Base-by-base conservation (phyloP, 805 yeast genomes). In the Cyberlindnera samutprakarnensis region DNA sequence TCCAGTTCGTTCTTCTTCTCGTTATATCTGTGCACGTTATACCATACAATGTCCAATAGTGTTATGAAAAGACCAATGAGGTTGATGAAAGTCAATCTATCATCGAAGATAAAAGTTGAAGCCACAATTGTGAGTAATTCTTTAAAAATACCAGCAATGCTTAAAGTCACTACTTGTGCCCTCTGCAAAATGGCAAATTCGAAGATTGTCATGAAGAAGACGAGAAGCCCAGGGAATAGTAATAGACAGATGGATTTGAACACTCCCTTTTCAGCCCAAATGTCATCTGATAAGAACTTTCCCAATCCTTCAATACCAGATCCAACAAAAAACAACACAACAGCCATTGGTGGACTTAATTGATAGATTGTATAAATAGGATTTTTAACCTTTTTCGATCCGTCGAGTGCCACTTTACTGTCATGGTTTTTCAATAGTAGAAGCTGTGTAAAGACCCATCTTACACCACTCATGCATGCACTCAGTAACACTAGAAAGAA, bases 391-490 rank as follows among this genome's bases (percentile, higher is more conserved):
- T 44, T 38, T 15, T 27, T 30, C 12, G 20, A n/a, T 12, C 23
- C 11, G 3, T 21, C 27, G n/a, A 19, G 15, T 23, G 36, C 28
- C 32, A 17, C 13, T 17, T 34, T 23, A 14, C 31, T 33, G 11
- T 34, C 24, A 78, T 74, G 65, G 42, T 75, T 76, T 27, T 62
- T 67, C 43, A 71, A 79, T 30, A 92, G 61, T 22, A 90, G 66
- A 15, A 92, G 55, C 51, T 92, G 97, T 1, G 97, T 87, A 39
- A 88, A 72, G 2, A 95, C 90, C 98, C 98, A 92, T 41, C 98
- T 70, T 31, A 92, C 61, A 0, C 98, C 98, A 12, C 92, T 78
- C 60, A 86, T 70, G 52, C 81, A 69, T 2, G 94, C 75, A 4
- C 95, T 88, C 2, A 71, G 59, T 18, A 92, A 59, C 1, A 90